Evolutionary conservation across 768 basidiomycete species (phyloP), one percentile per base, ranked within the genome.

Genomic region (Podaxis sp.): DNA sequence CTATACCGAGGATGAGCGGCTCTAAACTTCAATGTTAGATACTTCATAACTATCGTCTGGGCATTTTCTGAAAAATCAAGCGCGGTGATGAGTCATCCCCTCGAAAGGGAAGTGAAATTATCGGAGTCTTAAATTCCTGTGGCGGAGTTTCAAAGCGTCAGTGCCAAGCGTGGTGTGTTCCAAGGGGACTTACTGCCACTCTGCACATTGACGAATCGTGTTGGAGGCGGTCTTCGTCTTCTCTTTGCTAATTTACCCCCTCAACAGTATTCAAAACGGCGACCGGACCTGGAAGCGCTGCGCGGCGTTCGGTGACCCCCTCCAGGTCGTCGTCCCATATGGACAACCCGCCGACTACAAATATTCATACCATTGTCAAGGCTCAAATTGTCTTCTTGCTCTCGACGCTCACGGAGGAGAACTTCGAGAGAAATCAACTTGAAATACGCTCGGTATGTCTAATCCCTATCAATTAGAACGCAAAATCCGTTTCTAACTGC

Each of bases 341-440:
- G 91, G 91, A 92, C 80, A 90, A 85, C 73, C 85, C 89, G 82
- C 85, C 89, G 77, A 88, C 82, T 73, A 87, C 89, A 74, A 92
- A 91, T 75, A 92, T 94, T 72, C 88, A 93, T 76, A 93, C 91
- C 73, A 94, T 94, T 75, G 93, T 94, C 79, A 93, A 92, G 77
- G 91, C 96, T 64, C 96, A 99, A 82, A 96, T 99, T 72, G 95
- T 96, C 67, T 98, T 99, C 78, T 84, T 98, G 63, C 85, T 99
- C 67, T 94, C 93, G 29, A 98, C 94, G 27, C 86, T 98, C 65
- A 94, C 93, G 63, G 96, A 98, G 78, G 96, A 98, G 70, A 95
- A 94, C 77, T 99, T 94, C 73, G 93, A 93, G 72, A 86, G 93
- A 72, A 94, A 97, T 76, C 90, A 95, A 73, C 79, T 86, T 61